Evolutionary conservation across 1,284 basidiomycete genomes (phyloP).

Genomic region (Austroboletus novae-zelandiae): DNA sequence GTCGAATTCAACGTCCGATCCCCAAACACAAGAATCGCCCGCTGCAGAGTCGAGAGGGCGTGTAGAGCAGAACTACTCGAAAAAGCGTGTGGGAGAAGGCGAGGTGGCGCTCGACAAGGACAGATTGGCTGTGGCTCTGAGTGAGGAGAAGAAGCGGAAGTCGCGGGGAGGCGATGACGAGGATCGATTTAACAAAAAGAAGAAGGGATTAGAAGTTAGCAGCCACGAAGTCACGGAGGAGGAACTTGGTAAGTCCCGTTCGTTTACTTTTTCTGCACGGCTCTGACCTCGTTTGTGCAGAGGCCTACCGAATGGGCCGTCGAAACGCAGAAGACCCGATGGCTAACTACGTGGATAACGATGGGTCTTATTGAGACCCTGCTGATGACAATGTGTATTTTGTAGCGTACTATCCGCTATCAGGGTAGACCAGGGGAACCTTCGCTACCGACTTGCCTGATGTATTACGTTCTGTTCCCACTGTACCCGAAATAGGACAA

Average conservation of each 20-base stretch:
- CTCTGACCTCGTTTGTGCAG: slow-evolving; percentile 39
- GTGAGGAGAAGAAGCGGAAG: slow-evolving; percentile 81
- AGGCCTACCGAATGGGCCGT: slow-evolving; percentile 80
- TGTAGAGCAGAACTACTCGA: slow-evolving; percentile 60
- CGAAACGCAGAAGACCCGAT: slow-evolving; percentile 81
- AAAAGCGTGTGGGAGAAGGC: slow-evolving; percentile 73
- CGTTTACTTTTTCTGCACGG: not conserved
- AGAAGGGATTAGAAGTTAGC: slow-evolving; percentile 45
- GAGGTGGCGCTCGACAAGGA: slow-evolving; percentile 71
- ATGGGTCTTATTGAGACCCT: slow-evolving; percentile 25
- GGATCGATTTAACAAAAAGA: slow-evolving; percentile 59
- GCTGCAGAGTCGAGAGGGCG: slow-evolving; percentile 41
- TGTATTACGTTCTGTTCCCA: slow-evolving; percentile 34
- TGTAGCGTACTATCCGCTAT: slow-evolving; percentile 25
- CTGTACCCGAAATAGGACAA: slow-evolving; percentile 24
- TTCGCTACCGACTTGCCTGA: not conserved
- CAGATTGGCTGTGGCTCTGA: slow-evolving; percentile 65
- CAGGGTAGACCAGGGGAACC: not conserved
- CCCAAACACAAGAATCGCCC: slow-evolving; percentile 22
- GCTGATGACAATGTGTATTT: slow-evolving; percentile 18
- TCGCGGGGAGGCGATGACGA: slow-evolving; percentile 55
- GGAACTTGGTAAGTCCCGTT: slow-evolving; percentile 70
- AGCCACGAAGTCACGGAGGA: slow-evolving; percentile 86
- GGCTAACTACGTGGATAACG: slow-evolving; percentile 76
- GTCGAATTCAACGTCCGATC: slow-evolving; percentile 23